These are phyloP conservation scores for Globisporangium camurandrum DNA, from an alignment of 352 stramenopile species.

Conservation along the genomic window DNA sequence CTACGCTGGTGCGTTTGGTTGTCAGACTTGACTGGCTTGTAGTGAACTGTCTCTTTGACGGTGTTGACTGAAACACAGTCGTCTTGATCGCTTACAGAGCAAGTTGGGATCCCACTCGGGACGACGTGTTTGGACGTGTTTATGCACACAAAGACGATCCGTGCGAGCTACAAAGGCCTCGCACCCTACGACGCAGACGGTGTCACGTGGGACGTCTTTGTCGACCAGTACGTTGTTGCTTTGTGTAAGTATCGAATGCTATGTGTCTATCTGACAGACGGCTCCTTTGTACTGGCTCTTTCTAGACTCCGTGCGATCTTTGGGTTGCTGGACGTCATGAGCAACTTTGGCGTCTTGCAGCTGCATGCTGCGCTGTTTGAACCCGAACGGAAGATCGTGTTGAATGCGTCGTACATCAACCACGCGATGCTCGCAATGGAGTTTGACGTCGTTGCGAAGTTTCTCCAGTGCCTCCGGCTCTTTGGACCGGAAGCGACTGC, in stretches of 20 bases:
- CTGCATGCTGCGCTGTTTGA: conserved; percentile 61
- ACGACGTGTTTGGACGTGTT: conserved; percentile 67
- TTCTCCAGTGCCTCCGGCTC: conserved; percentile 72
- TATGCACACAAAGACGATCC: conserved; percentile 55
- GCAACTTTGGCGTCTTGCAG: conserved; percentile 68
- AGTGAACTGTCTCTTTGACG: too few relatives aligned
- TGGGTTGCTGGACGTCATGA: conserved; percentile 66
- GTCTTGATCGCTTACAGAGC: conserved; percentile 25
- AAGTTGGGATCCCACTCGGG: conserved; percentile 68
- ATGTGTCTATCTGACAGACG: too few relatives aligned
- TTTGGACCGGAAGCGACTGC: conserved; percentile 40
- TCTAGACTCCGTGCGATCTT: conserved; percentile 75
- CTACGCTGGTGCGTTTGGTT: conserved; percentile 48
- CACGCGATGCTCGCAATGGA: conserved; percentile 65
- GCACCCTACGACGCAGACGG: conserved; percentile 55
- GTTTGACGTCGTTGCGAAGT: conserved; percentile 66
- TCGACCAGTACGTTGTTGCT: conserved; percentile 41
- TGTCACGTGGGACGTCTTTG: conserved; percentile 53
- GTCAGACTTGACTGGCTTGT: too few relatives aligned
- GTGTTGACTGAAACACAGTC: too few relatives aligned
- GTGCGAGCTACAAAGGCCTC: conserved; percentile 63
- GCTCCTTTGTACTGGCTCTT: too few relatives aligned
- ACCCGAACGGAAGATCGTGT: conserved; percentile 67
- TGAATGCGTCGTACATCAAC: conserved; percentile 61
- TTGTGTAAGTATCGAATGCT: too few relatives aligned